Conservation (phyloP, 805 yeast genomes). For the Kluyveromyces wickerhamii region DNA sequence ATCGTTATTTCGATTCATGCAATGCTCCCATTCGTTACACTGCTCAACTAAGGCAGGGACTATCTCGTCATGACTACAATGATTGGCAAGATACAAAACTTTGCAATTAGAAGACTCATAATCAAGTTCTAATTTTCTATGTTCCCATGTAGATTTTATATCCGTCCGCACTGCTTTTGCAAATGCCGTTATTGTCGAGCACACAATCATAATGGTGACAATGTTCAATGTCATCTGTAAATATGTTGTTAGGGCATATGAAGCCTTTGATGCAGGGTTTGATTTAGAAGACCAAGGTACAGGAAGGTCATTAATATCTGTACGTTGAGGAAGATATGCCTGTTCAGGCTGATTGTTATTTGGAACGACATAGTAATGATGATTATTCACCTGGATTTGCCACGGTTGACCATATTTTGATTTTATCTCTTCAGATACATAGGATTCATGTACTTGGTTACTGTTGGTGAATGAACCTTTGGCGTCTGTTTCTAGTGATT, state of each 20-base stretch:
- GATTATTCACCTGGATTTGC: constrained; percentile 24
- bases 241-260: constrained; percentile 55
- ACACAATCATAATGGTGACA: constrained; percentile 36
- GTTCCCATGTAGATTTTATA: constrained; percentile 42
- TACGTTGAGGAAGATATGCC: not conserved
- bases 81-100: constrained; percentile 43
- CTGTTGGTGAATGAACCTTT: too few species aligned
- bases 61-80: constrained; percentile 46
- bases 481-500: too few species aligned
- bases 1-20: constrained; percentile 51
- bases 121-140: constrained; percentile 37
- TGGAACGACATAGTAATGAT: constrained; percentile 17
- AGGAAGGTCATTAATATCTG: constrained; percentile 34
- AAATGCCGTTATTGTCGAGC: constrained; percentile 37
- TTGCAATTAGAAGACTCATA: constrained; percentile 49
- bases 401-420: constrained; percentile 14
- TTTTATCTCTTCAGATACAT: too few species aligned
- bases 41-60: constrained; percentile 51
- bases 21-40: constrained; percentile 56
- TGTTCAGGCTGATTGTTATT: constrained; percentile 17
- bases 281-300: constrained; percentile 51
- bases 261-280: constrained; percentile 42
- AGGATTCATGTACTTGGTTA: too few species aligned
- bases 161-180: constrained; percentile 47
- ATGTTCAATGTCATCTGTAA: constrained; percentile 49